Conservation (phyloP, 202 grass and related monocot species). For the Schoenoplectus tabernaemontani region DNA sequence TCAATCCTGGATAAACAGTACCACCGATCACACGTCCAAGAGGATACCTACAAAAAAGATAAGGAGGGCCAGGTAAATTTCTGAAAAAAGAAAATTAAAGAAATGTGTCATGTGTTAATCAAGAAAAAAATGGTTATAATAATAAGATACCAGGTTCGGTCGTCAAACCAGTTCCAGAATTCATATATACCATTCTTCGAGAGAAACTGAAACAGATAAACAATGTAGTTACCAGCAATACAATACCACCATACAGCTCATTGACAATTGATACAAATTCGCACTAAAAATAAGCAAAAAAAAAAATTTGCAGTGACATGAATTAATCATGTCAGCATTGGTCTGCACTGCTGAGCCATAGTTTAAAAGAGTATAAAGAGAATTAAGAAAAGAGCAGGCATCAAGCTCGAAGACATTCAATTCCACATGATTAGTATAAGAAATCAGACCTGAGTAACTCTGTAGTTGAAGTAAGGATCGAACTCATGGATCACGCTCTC, state of each 20-base stretch:
- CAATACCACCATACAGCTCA: neutral
- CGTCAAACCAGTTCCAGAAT: conserved; percentile 99
- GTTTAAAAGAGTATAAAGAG: neutral
- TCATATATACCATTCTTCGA: conserved; percentile 99
- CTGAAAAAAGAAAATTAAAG: neutral
- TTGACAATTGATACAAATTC: neutral
- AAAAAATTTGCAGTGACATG: no score
- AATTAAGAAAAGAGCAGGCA: neutral
- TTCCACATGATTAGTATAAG: neutral
- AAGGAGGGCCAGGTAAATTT: conserved; percentile 3
- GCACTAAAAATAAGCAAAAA: neutral
- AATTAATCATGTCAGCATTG: neutral
- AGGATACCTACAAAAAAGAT: conserved; percentile 66
- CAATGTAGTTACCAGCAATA: neutral
- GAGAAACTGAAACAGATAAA: conserved; percentile 58
- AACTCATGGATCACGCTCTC: conserved; percentile 99
- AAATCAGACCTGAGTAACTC: conserved; percentile 85
- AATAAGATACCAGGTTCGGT: conserved; percentile 78
- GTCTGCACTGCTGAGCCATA: neutral
- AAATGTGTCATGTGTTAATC: neutral
- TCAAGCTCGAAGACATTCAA: neutral
- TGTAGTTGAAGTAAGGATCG: conserved; percentile 99
- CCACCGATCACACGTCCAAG: conserved; percentile 98
- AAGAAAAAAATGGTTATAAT: neutral
- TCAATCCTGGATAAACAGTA: conserved; percentile 97